Percentiles rank a stretch among this genome's conserved stretches.
These are phyloP conservation scores for Fusarium bactridioides DNA, from an alignment of 2,329 filamentous ascomycete species.

Conservation along the genomic window DNA sequence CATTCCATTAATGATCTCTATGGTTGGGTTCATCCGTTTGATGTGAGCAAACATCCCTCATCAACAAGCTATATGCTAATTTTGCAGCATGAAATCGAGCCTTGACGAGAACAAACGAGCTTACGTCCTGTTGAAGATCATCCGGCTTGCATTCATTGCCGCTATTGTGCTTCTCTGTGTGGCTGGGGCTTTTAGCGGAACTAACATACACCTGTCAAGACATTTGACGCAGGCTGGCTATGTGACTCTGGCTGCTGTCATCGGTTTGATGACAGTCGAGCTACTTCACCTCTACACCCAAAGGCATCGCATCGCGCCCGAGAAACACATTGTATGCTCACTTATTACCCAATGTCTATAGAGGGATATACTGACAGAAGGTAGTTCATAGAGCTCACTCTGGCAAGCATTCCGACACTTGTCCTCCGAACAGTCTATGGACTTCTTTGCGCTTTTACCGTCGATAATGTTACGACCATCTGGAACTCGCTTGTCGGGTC, in stretches of 20 bases:
- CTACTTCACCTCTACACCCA: background rate
- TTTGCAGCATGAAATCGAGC: background rate
- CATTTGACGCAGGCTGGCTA: background rate
- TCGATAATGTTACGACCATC: fast-evolving
- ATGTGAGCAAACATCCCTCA: background rate
- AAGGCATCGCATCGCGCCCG: background rate
- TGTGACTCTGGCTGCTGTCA: background rate
- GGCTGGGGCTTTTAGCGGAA: background rate
- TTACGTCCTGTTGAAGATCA: fast-evolving
- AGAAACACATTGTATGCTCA: background rate
- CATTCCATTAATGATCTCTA: background rate
- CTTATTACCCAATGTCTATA: fast-evolving
- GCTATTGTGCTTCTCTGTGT: background rate
- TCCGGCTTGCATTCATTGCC: background rate
- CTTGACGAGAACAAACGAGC: background rate
- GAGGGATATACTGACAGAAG: fast-evolving
- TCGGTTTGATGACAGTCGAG: background rate
- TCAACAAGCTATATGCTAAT: fast-evolving
- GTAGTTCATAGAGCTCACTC: background rate
- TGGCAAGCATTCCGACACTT: background rate
- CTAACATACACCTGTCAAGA: background rate
- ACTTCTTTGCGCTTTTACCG: background rate
- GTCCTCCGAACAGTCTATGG: background rate
- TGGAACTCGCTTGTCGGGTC: background rate
- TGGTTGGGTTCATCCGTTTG: background rate